Conservation (phyloP, 371 early-diverging fungal species). For the Apophysomyces ossiformis region DNA sequence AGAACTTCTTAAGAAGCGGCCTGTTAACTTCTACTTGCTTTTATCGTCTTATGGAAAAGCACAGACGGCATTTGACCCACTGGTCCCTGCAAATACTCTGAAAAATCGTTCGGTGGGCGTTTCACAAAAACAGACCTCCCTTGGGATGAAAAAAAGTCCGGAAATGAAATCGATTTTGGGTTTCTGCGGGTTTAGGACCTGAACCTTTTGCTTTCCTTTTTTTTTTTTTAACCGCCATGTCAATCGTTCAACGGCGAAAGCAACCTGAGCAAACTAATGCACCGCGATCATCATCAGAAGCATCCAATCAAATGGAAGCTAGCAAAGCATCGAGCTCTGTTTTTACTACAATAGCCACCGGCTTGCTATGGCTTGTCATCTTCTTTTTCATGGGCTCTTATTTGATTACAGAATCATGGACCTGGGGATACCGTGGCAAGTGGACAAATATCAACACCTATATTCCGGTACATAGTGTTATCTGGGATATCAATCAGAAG, state of each 20-base stretch:
- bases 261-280: neutral
- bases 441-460: slow-evolving; percentile 77
- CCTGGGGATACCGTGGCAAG: slow-evolving; percentile 78
- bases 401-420: slow-evolving; percentile 77
- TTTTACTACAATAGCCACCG: slow-evolving; percentile 17
- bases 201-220: too few species aligned
- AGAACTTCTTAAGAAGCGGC: too few species aligned
- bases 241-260: slow-evolving; percentile 1
- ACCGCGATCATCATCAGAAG: neutral
- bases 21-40: too few species aligned
- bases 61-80: too few species aligned
- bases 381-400: slow-evolving; percentile 68
- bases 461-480: slow-evolving; percentile 59
- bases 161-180: too few species aligned
- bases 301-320: neutral
- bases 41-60: too few species aligned
- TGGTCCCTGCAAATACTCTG: too few species aligned
- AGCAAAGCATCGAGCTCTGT: neutral
- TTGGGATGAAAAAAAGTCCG: too few species aligned
- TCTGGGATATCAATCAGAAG: neutral
- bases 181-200: too few species aligned
- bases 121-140: too few species aligned
- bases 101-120: too few species aligned
- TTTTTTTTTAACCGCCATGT: neutral
- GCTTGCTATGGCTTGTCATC: slow-evolving; percentile 39